Conservation (phyloP, 1,284 basidiomycete genomes). For the Puccinia coronata region DNA sequence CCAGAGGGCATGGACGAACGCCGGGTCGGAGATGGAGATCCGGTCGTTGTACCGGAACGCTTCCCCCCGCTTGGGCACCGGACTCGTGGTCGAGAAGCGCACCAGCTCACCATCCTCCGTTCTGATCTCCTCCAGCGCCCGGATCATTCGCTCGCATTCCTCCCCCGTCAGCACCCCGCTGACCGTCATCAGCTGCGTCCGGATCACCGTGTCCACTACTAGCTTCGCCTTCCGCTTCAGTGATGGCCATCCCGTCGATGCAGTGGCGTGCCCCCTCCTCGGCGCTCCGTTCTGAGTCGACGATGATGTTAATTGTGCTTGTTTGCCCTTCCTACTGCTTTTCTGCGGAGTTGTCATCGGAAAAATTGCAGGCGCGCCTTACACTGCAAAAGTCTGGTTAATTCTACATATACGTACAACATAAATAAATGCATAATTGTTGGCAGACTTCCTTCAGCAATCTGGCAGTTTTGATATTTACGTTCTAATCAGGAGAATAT, state of each 20-base stretch:
- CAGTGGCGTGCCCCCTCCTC: background rate
- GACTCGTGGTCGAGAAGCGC: slow-evolving; percentile 2
- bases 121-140: background rate
- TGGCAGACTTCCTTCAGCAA: no score
- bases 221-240: slow-evolving; percentile 8
- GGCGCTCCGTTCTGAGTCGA: background rate
- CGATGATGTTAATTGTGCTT: background rate
- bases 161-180: background rate
- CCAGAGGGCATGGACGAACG: slow-evolving; percentile 17
- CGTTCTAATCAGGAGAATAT: no score
- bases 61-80: background rate
- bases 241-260: slow-evolving; percentile 4
- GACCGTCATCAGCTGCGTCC: slow-evolving; percentile 2
- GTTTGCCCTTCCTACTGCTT: background rate
- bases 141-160: slow-evolving; percentile 6
- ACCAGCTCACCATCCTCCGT: background rate
- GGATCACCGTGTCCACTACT: slow-evolving; percentile 9
- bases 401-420: no score
- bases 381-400: no score
- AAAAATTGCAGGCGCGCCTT: no score
- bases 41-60: slow-evolving; percentile 25
- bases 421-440: no score
- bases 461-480: no score
- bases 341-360: background rate
- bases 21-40: slow-evolving; percentile 5